A percentile compares a stretch with the other conserved stretches of the same genome.
phyloP scores from a whole-genome alignment of 768 basidiomycete genomes.

The Tulasnella sp. region DNA sequence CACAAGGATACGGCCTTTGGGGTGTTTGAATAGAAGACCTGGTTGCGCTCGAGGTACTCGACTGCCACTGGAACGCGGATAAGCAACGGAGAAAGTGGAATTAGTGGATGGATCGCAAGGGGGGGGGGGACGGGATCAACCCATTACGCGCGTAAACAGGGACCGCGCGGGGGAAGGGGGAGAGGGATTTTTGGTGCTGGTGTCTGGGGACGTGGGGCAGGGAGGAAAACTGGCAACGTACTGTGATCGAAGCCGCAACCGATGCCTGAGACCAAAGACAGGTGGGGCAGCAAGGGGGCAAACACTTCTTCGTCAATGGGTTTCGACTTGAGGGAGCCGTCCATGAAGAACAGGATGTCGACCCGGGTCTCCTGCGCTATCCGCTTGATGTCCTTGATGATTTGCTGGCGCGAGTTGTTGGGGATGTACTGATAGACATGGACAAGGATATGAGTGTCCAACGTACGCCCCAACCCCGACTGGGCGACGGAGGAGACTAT shows the following conservation, averaged over 20 bases:
- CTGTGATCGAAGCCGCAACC: conserved; percentile 39
- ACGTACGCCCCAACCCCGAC: background rate
- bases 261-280: conserved; percentile 32
- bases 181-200: background rate
- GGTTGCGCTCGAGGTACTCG: conserved; percentile 36
- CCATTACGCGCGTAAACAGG: background rate
- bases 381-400: conserved; percentile 25
- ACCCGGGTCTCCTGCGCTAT: conserved; percentile 22
- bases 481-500: background rate
- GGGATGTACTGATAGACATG: conserved; percentile 18
- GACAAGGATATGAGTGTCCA: background rate
- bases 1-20: conserved; percentile 34
- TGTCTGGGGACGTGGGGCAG: background rate
- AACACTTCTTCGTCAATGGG: conserved; percentile 32
- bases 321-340: conserved; percentile 22
- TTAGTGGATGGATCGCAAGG: background rate
- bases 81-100: conserved; percentile 21
- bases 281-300: conserved; percentile 26
- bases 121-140: background rate
- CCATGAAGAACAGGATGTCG: conserved; percentile 27
- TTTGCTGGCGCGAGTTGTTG: conserved; percentile 23
- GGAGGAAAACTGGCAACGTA: conserved; percentile 14
- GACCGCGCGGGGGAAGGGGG: background rate
- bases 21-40: conserved; percentile 35
- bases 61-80: conserved; percentile 36